Percentiles rank a stretch among this genome's conserved stretches.
Conservation (phyloP, 176 grass and related monocot genomes). For the Saccharum spontaneum region DNA sequence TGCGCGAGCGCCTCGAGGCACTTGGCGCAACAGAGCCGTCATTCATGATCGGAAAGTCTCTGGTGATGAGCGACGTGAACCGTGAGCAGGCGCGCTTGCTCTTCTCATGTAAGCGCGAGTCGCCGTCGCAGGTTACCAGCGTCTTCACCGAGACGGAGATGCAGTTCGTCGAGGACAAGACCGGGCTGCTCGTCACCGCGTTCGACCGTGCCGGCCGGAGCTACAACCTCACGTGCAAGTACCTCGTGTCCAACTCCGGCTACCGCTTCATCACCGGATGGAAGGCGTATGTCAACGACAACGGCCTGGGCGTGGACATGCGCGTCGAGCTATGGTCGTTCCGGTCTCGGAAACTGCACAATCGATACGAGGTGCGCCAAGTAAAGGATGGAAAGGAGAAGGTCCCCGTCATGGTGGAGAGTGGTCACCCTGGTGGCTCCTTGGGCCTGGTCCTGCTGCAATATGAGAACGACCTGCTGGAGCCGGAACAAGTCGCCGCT, state of each 20-base stretch:
- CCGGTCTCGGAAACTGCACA: constrained; percentile 4
- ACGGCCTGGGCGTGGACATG: not conserved
- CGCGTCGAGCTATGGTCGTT: not conserved
- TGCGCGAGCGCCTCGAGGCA: not conserved
- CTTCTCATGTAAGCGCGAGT: not conserved
- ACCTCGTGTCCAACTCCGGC: not conserved
- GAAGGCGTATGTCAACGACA: not conserved
- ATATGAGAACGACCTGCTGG: not conserved
- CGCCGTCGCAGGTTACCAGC: not conserved
- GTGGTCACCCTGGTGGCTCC: not conserved
- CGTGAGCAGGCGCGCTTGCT: not conserved
- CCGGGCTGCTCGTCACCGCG: constrained; percentile 3
- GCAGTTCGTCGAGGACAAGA: not conserved
- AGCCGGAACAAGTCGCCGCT: not conserved
- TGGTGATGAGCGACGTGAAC: not conserved
- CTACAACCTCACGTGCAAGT: constrained; percentile 12
- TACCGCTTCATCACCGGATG: constrained; percentile 6
- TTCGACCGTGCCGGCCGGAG: not conserved
- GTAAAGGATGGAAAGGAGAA: no score
- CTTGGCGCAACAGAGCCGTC: not conserved
- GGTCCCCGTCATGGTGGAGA: not conserved
- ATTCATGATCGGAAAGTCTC: not conserved
- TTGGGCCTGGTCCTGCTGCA: constrained; percentile 7
- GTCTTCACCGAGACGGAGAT: not conserved
- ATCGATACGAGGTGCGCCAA: not conserved